Conservation (phyloP, 225 moss, liverwort and hornwort genomes). For the Sphagnum tenellum region DNA sequence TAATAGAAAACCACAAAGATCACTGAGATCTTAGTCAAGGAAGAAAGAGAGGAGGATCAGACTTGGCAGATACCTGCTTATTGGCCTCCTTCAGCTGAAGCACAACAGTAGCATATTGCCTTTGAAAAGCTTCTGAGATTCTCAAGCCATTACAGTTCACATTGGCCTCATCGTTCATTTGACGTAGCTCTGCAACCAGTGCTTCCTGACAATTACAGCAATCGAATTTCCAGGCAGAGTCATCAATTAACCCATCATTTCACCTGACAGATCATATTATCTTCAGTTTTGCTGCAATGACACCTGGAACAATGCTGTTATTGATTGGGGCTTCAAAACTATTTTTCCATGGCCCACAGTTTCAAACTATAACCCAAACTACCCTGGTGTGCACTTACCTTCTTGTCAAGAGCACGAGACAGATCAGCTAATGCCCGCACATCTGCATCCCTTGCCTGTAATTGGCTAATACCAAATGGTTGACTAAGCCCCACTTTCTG, state of each 20-base stretch:
- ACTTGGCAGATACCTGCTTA: conserved; percentile 49
- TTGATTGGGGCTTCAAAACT: no score
- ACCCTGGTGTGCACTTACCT: conserved; percentile 30
- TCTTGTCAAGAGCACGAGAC: conserved; percentile 71
- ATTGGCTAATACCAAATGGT: conserved; percentile 41
- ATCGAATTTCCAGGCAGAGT: no score
- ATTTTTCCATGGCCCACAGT: no score
- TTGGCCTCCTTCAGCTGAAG: conserved; percentile 83
- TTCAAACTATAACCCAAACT: no score
- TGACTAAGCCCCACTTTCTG: conserved; percentile 64
- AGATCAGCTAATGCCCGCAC: conserved; percentile 68
- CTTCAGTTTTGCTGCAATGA: no score
- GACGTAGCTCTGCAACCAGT: conserved; percentile 45
- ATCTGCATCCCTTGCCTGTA: conserved; percentile 82
- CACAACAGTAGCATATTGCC: conserved; percentile 65
- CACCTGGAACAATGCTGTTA: no score
- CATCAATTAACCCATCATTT: no score
- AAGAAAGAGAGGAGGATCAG: not conserved
- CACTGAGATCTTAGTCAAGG: no score
- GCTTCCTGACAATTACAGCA: conserved; percentile 25
- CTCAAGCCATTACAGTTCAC: conserved; percentile 50
- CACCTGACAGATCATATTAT: no score
- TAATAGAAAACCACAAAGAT: no score
- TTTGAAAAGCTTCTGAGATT: conserved; percentile 60
- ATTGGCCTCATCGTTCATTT: conserved; percentile 56